Evolutionary conservation across 208 protist species (phyloP).

Genomic region (Leishmania gerbilli): DNA sequence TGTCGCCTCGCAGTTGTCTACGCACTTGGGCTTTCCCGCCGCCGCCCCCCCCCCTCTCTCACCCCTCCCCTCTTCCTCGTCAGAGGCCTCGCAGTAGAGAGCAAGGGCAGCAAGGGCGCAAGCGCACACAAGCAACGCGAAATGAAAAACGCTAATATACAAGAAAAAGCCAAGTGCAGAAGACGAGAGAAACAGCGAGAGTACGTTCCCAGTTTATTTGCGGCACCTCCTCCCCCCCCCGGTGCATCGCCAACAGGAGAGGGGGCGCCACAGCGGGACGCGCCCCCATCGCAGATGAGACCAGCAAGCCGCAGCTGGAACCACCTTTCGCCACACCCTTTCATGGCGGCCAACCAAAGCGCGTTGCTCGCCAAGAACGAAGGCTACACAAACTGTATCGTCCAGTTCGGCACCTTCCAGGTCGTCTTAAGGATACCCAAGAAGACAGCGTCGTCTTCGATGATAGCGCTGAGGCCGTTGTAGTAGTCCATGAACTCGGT

Average conservation of each 20-base stretch:
- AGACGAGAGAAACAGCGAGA: neutral
- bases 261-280: neutral
- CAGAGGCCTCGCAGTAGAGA: neutral
- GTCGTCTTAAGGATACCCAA: conserved; percentile 75
- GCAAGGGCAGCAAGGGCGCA: neutral
- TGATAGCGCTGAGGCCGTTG: conserved; percentile 88
- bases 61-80: neutral
- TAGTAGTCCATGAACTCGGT: conserved; percentile 94
- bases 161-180: neutral
- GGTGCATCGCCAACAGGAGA: neutral
- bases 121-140: neutral
- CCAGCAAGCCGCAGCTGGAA: neutral
- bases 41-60: neutral
- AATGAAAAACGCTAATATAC: neutral
- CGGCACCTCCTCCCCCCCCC: neutral
- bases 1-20: neutral
- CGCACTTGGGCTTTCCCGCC: neutral
- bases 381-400: conserved; percentile 27
- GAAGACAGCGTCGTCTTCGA: conserved; percentile 87
- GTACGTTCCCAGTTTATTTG: neutral
- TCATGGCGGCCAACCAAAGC: neutral
- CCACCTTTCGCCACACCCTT: neutral
- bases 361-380: neutral
- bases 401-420: conserved; percentile 84
- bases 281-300: neutral